These are phyloP conservation scores for Aspergillus conjunctus DNA, from an alignment of 495 filamentous ascomycete genomes.

Conservation along the genomic window DNA sequence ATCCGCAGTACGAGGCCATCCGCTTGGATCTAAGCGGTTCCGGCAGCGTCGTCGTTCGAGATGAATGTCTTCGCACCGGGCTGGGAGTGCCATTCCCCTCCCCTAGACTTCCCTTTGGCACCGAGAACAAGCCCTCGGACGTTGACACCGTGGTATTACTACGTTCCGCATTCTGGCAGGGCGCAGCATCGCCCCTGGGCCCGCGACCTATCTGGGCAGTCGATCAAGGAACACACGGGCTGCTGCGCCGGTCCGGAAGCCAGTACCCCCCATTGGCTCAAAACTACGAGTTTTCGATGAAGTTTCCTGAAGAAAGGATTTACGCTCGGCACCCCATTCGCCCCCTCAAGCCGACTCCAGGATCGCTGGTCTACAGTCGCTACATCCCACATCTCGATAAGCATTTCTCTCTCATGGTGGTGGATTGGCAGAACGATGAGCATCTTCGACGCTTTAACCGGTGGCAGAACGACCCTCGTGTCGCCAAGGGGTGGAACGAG, in stretches of 20 bases:
- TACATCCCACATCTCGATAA: constrained; percentile 68
- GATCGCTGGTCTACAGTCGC: constrained; percentile 64
- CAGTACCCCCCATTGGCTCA: constrained; percentile 57
- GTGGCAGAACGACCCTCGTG: constrained; percentile 69
- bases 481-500: constrained; percentile 66
- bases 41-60: constrained; percentile 40
- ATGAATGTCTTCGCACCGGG: constrained; percentile 55
- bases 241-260: constrained; percentile 34
- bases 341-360: constrained; percentile 60
- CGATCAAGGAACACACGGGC: constrained; percentile 40
- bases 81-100: constrained; percentile 54
- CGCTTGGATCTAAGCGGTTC: constrained; percentile 50
- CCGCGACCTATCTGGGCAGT: constrained; percentile 61
- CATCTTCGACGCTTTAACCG: constrained; percentile 62
- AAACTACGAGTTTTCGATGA: constrained; percentile 57
- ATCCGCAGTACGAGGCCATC: constrained; percentile 56
- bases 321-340: constrained; percentile 62
- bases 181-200: constrained; percentile 65
- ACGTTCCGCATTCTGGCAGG: constrained; percentile 65
- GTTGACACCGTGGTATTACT: constrained; percentile 36
- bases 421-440: constrained; percentile 54
- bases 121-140: constrained; percentile 25
- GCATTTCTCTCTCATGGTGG: constrained; percentile 65
- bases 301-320: constrained; percentile 47
- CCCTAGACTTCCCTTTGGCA: constrained; percentile 28